Base-by-base conservation (phyloP, 2,329 filamentous ascomycete species). In the Mycocentrospora acerina region DNA sequence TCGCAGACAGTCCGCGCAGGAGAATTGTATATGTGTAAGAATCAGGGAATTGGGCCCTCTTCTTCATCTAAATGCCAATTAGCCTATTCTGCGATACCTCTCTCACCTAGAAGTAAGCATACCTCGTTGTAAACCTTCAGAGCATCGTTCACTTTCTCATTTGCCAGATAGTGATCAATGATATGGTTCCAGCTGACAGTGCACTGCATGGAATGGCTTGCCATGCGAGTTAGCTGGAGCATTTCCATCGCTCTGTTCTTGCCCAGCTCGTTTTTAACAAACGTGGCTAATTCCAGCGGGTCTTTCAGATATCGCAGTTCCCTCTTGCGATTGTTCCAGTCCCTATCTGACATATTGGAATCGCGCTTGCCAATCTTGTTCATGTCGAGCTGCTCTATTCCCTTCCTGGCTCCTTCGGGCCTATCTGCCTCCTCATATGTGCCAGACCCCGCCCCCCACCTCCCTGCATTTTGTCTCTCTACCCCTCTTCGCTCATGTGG, bases 41-140 rank as follows among this genome's bases (percentile, higher is more conserved):
- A 62, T 90, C 91, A 1, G 93, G 91, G 17, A 79, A 74, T 56
- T 94, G 86, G 4, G 77, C 84, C 45, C 90, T 80, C 71, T 97
- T 97, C 72, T 97, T 98, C 91, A 98, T 97, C 86, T 58, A 17
- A 12, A 10, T 19, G n/a, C 39, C 9, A n/a, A 38, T 58, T 43
- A 60, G 53, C 29, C 24, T 24, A 9, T 22, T 26, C 32, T 6
- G 24, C 26, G 14, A 9, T 6, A 9, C 19, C 19, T 22, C 19
- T 18, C 11, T 12, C 11, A 18, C 24, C 17, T 17, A 35, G 3
- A 22, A 15, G 10, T 3, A 16, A 25, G 42, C 74, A 47, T 66
- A 87, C 86, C 66, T 97, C 91, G 66, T 96, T 95, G 71, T 83
- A 96, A n/a, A 89, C 73, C 68, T 86, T 90, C 40, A 95, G 69